These are phyloP conservation scores for Fusarium ambrosium DNA, from an alignment of 2,329 filamentous ascomycete species.

Conservation along the genomic window DNA sequence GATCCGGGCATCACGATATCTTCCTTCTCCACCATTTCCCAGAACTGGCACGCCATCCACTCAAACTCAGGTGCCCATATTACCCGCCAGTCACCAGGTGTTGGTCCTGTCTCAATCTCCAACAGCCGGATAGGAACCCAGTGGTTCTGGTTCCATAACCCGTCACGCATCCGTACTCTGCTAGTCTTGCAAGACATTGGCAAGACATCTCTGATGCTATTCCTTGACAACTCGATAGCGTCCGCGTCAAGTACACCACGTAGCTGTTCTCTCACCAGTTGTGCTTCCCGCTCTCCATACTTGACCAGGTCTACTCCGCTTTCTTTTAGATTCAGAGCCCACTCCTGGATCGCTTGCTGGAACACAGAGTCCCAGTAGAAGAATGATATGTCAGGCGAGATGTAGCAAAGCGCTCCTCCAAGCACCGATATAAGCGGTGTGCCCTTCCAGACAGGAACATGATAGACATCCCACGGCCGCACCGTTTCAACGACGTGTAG, in stretches of 20 bases:
- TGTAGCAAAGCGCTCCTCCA: constrained; percentile 45
- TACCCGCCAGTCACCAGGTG: constrained; percentile 36
- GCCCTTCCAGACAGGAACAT: constrained; percentile 41
- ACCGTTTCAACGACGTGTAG: constrained; percentile 37
- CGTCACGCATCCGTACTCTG: no score
- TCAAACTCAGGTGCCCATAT: constrained; percentile 46
- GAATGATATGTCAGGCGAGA: constrained; percentile 16
- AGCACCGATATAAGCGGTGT: constrained; percentile 43
- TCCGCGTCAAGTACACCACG: constrained; percentile 37
- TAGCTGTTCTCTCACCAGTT: not conserved
- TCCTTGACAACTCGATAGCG: constrained; percentile 25
- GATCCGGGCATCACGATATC: not conserved
- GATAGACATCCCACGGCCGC: constrained; percentile 35
- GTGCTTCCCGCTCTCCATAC: constrained; percentile 40
- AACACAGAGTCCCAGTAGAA: constrained; percentile 39
- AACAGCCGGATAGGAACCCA: constrained; percentile 45
- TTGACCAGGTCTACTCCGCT: constrained; percentile 38
- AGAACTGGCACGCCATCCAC: constrained; percentile 46
- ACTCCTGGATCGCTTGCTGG: not conserved
- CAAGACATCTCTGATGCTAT: constrained; percentile 10
- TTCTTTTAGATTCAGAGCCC: no score
- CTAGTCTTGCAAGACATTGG: no score
- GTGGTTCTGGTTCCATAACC: constrained; percentile 8
- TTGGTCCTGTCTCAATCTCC: constrained; percentile 29
- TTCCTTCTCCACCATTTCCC: constrained; percentile 35